Base-by-base conservation (phyloP, 2,329 filamentous ascomycete genomes). In the Hymenoscyphus occultus region DNA sequence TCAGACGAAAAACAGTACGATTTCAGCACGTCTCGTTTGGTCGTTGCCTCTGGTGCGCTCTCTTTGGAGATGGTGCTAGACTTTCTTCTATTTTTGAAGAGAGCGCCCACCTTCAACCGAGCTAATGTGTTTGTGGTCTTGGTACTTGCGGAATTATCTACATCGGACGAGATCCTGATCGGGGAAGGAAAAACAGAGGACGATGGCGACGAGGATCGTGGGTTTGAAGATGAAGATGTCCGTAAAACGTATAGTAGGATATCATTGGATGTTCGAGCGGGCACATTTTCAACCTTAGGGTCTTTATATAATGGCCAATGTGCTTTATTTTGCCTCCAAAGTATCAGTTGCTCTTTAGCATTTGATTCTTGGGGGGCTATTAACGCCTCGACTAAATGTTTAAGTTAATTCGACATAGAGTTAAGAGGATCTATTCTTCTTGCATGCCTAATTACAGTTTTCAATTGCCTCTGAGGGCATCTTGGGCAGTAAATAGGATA, bases 1-100 rank as follows among this genome's bases (percentile, higher is more conserved):
- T 56, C 12, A 9, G 54, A 31, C 12, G 54, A 56, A 13, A 56
- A 56, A 56, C 28, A 56, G 31, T 56, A 56, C 13, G 54, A 56
- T 5, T 35, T 31, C 10, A 56, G 32, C 16, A 16, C 22, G 54
- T 56, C 22, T 35, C 32, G n/a, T 56, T 31, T 13, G 12, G 54
- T n/a, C 45, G n/a, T 5, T 28, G 22, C 22, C 22, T 28, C 22
- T n/a, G 0, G 45, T 48, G 45, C 22, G 12, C 5, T 48, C 10
- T 12, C 45, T 10, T 48, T 19, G 45, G 45, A 48, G 45, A 9
- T n/a, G n/a, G 22, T 48, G 19, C 31, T 56, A 6, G 31, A 56
- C 28, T 35, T 56, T 35, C 28, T 56, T 35, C 28, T 19, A 32
- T 31, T 7, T 56, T 56, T 9, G 22, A 35, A 56, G 16, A 12